phyloP scores from a whole-genome alignment of 2,329 filamentous ascomycete genomes.

The Penicillium paneum region DNA sequence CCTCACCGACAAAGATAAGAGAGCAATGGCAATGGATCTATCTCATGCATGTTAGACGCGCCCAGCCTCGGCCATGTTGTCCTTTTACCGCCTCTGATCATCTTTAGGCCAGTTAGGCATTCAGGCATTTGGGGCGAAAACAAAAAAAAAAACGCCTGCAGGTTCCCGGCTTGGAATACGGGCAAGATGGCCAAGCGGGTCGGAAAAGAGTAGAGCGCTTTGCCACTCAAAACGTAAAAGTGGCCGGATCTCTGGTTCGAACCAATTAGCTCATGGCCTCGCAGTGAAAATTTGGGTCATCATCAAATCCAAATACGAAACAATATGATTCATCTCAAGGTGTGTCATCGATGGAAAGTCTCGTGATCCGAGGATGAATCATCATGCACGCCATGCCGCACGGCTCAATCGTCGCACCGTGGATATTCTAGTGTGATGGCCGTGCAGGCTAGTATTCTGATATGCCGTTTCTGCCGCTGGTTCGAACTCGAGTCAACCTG shows the following conservation, averaged over 20 bases:
- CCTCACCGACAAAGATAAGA: conserved; percentile 1
- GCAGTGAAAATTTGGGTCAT: neutral
- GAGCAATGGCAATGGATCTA: conserved; percentile 10
- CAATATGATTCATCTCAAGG: conserved; percentile 24
- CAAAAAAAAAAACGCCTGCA: conserved; percentile 5
- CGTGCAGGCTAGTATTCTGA: neutral
- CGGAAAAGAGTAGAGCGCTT: conserved; percentile 19
- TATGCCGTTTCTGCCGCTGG: neutral
- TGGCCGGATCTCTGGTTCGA: conserved; percentile 7
- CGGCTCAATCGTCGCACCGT: conserved; percentile 13
- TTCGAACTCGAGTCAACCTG: neutral
- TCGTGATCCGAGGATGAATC: conserved; percentile 18
- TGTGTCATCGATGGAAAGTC: conserved; percentile 9
- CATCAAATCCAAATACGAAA: conserved; percentile 3
- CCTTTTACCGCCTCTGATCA: conserved; percentile 18
- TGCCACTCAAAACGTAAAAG: conserved; percentile 16
- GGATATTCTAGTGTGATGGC: neutral
- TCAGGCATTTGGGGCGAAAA: neutral
- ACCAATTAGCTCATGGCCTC: conserved; percentile 8
- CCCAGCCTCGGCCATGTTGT: conserved; percentile 9
- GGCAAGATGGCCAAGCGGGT: conserved; percentile 3
- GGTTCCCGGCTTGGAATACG: neutral
- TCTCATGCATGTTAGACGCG: conserved; percentile 20
- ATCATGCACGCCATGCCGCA: conserved; percentile 11
- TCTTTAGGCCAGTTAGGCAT: neutral